Conservation (phyloP, 2,329 filamentous ascomycete genomes). For the Hymenoscyphus linearis region DNA sequence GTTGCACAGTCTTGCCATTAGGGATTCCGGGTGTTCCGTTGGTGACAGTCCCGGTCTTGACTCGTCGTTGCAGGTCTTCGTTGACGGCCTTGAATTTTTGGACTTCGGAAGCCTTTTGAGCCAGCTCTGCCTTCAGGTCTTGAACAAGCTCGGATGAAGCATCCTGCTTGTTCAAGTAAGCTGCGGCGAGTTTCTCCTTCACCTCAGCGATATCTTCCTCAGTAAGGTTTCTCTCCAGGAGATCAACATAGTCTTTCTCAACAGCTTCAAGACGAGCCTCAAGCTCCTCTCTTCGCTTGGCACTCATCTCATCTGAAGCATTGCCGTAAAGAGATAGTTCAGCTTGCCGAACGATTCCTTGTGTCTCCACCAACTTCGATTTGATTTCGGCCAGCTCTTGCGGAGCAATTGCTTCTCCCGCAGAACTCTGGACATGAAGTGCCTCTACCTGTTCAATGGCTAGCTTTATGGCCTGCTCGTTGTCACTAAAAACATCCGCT, state of each 20-base stretch:
- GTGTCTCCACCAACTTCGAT: conserved; percentile 76
- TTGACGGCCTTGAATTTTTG: conserved; percentile 73
- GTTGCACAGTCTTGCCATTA: conserved; percentile 87
- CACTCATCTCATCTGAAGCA: conserved; percentile 55
- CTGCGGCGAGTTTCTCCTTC: conserved; percentile 71
- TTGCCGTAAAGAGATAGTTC: conserved; percentile 78
- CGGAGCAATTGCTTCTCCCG: conserved; percentile 73
- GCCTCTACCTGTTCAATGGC: conserved; percentile 79
- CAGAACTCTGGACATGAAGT: conserved; percentile 68
- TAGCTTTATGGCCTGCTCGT: conserved; percentile 77
- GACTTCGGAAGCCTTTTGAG: conserved; percentile 76
- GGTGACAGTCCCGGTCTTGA: conserved; percentile 58
- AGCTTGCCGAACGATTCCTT: conserved; percentile 87
- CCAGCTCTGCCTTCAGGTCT: conserved; percentile 70
- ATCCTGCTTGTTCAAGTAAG: conserved; percentile 70
- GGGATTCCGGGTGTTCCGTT: conserved; percentile 55
- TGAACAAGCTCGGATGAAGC: conserved; percentile 68
- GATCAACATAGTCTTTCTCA: conserved; percentile 77
- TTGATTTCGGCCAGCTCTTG: conserved; percentile 76
- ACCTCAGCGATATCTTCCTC: conserved; percentile 79
- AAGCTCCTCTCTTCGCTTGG: conserved; percentile 67
- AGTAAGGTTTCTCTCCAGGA: conserved; percentile 73
- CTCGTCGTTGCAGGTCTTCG: conserved; percentile 69
- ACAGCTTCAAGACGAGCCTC: conserved; percentile 69
- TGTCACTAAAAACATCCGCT: conserved; percentile 87